These are phyloP conservation scores for Axilococcus clingmanii DNA, from an alignment of 139 green algal species.

Conservation along the genomic window DNA sequence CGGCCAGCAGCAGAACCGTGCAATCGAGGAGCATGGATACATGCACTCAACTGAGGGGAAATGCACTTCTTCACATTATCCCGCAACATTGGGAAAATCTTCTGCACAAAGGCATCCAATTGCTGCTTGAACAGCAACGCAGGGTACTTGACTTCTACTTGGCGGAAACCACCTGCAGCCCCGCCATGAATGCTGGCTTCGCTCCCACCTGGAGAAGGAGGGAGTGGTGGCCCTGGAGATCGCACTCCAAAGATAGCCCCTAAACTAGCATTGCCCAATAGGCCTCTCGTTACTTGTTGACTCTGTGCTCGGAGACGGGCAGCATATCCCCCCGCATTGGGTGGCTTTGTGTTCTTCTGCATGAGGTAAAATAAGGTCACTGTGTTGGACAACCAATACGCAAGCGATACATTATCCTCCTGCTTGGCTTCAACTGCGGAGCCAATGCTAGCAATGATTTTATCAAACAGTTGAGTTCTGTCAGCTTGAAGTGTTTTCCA, in stretches of 20 bases:
- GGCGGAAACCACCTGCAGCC: constrained; percentile 50
- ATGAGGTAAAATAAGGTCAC: constrained; percentile 92
- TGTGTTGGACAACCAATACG: constrained; percentile 96
- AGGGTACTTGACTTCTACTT: constrained; percentile 97
- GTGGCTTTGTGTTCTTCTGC: constrained; percentile 88
- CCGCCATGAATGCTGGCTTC: constrained; percentile 81
- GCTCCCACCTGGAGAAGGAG: constrained; percentile 31
- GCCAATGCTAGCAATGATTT: constrained; percentile 86
- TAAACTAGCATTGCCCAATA: constrained; percentile 26
- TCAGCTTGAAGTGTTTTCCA: constrained; percentile 86
- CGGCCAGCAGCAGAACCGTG: neutral
- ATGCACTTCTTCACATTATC: constrained; percentile 98
- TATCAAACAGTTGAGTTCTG: constrained; percentile 90
- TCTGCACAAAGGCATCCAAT: constrained; percentile 95
- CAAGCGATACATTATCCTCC: constrained; percentile 78
- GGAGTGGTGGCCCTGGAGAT: constrained; percentile 7
- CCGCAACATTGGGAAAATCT: constrained; percentile 95
- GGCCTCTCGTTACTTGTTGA: constrained; percentile 22
- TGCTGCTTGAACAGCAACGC: constrained; percentile 99
- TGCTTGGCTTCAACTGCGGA: constrained; percentile 73
- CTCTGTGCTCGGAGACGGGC: constrained; percentile 17
- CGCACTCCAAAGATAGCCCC: constrained; percentile 1
- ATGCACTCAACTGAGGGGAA: constrained; percentile 66
- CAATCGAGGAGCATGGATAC: constrained; percentile 66
- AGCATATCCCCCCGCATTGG: constrained; percentile 29